Percentiles rank a stretch among this genome's conserved stretches.
These are phyloP conservation scores for Polyporus arcularius DNA, from an alignment of 768 basidiomycete species.

Conservation along the genomic window DNA sequence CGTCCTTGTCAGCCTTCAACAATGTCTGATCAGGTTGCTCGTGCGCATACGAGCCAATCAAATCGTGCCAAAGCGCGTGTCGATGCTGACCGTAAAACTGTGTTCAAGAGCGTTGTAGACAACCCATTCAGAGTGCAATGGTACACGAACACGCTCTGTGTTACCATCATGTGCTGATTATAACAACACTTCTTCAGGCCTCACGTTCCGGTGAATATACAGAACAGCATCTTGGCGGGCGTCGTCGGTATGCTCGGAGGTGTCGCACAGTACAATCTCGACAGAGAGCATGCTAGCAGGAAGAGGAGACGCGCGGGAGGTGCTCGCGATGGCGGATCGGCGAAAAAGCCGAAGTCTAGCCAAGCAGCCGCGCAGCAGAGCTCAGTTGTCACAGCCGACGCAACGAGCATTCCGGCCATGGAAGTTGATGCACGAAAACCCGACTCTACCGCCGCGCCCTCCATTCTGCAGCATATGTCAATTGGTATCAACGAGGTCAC, in stretches of 20 bases:
- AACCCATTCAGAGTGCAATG: constrained; percentile 73
- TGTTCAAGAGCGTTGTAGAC: constrained; percentile 71
- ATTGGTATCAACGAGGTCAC: constrained; percentile 85
- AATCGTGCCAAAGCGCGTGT: constrained; percentile 59
- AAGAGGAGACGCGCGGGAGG: constrained; percentile 40
- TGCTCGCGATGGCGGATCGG: background rate
- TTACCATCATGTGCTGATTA: background rate
- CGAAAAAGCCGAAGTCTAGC: background rate
- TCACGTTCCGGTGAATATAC: constrained; percentile 57
- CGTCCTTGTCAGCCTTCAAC: background rate
- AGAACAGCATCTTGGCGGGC: constrained; percentile 57
- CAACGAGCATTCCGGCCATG: too few species aligned
- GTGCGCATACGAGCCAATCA: constrained; percentile 56
- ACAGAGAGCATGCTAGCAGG: constrained; percentile 32
- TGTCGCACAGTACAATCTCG: constrained; percentile 44
- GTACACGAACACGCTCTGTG: constrained; percentile 39
- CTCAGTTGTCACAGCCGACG: background rate
- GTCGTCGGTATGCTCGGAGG: constrained; percentile 53
- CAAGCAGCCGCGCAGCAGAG: background rate
- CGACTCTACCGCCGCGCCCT: background rate
- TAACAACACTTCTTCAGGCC: constrained; percentile 23
- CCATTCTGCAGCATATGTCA: constrained; percentile 48
- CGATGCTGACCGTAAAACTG: constrained; percentile 54
- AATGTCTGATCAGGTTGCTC: constrained; percentile 55
- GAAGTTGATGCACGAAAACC: background rate